Evolutionary conservation across 1,139 yeast species (phyloP).

Genomic region (Lodderomyces margitis): DNA sequence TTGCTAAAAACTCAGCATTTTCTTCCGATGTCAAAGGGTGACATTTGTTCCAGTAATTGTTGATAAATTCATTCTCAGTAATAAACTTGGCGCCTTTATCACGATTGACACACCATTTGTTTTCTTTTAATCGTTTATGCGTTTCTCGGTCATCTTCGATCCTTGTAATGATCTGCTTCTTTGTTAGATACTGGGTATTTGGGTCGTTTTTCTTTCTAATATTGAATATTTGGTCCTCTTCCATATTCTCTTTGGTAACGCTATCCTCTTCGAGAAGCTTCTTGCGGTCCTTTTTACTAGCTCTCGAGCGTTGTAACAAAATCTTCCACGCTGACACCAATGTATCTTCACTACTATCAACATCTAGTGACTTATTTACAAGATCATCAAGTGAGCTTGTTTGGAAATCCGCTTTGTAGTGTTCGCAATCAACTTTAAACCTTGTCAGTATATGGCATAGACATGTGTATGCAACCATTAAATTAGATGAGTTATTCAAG

Average conservation of each 20-base stretch:
- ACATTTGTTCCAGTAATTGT: constrained; percentile 54
- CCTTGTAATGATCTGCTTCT: constrained; percentile 61
- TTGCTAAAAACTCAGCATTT: constrained; percentile 37
- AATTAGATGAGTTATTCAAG: constrained; percentile 47
- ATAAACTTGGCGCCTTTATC: constrained; percentile 36
- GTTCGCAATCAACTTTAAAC: constrained; percentile 30
- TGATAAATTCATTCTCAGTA: constrained; percentile 56
- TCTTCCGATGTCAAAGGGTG: constrained; percentile 49
- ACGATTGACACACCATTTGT: constrained; percentile 65
- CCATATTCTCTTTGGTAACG: constrained; percentile 23
- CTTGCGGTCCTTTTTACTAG: constrained; percentile 50
- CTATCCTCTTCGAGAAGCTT: constrained; percentile 31
- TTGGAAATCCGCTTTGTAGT: constrained; percentile 27
- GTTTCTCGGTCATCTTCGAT: constrained; percentile 89
- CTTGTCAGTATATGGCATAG: constrained; percentile 39
- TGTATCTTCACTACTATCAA: constrained; percentile 28
- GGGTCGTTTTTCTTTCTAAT: constrained; percentile 23
- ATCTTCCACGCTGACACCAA: constrained; percentile 48
- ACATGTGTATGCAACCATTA: constrained; percentile 42
- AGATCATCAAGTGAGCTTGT: constrained; percentile 21
- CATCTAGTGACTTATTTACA: constrained; percentile 14
- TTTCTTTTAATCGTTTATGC: constrained; percentile 75
- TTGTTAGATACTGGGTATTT: constrained; percentile 29
- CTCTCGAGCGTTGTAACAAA: constrained; percentile 45
- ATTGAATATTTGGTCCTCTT: constrained; percentile 32